Evolutionary conservation across 1,284 basidiomycete species (phyloP), one percentile per base, ranked within the genome.

Genomic region (Fomitopsis schrenkii): DNA sequence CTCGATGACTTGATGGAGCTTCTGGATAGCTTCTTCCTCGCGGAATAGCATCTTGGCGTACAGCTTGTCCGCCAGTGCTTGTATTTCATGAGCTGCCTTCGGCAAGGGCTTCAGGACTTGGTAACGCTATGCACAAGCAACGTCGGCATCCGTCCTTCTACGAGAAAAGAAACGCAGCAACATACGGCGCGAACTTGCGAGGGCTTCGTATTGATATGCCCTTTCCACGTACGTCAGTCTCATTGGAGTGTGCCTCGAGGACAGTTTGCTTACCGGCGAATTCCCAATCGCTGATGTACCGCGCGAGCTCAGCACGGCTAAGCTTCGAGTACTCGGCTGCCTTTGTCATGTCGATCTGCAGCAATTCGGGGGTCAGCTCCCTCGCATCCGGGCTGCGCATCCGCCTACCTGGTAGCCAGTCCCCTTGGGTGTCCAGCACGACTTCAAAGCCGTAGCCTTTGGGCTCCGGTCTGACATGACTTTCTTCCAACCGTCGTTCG

Each of bases 21-120:
- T 78, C 55, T 70, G 68, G 9, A 83, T 70, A 3, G 76, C 78
- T 38, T 81, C 78, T 19, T 77, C 74, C 66, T 82, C 81, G 38
- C 77, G 70, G 15, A 66, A 70, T 42, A 74, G 62, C 79, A 81
- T 79, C n/a, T 74, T 69, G 10, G 72, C 62, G 66, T 74, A 77
- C 62, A 83, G 66, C 48, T 71, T 55, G 10, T 71, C 67, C 0
- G 78, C 77, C 1, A 83, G 63, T 5, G 65, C 63, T 57, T 74
- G 70, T 54, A 82, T 75, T 17, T 74, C 76, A 4, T 67, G 74
- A 3, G 67, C 55, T 5, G 65, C 66, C n/a, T 70, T 72, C 0
- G 80, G 80, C 17, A 82, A 67, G 17, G 76, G 68, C 14, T 76
- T 75, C 14, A 76, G 55, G 3, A 81, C 62, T 26, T 66, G 63